phyloP scores from a whole-genome alignment of 768 basidiomycete genomes.

The Amyloporia xantha region DNA sequence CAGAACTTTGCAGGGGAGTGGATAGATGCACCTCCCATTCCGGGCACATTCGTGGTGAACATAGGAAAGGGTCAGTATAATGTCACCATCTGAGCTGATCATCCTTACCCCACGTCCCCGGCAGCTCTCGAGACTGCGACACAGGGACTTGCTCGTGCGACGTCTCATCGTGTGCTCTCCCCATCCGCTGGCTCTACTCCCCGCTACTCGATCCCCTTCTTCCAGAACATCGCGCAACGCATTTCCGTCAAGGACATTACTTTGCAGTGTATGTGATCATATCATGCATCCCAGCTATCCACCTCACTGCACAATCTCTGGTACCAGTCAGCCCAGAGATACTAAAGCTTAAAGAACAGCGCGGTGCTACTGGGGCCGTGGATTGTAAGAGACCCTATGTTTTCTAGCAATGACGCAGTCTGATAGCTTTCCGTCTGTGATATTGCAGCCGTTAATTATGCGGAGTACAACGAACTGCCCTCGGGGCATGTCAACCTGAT shows the following conservation, averaged over 20 bases:
- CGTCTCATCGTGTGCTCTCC: conserved; percentile 74
- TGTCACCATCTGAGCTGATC: too few species aligned
- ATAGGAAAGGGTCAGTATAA: conserved; percentile 58
- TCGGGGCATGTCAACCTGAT: conserved; percentile 70
- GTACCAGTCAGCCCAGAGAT: conserved; percentile 60
- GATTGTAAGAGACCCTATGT: conserved; percentile 73
- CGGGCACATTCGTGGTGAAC: conserved; percentile 76
- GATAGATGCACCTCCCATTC: conserved; percentile 78
- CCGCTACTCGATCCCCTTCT: conserved; percentile 81
- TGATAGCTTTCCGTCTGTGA: too few species aligned
- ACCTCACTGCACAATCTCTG: not conserved
- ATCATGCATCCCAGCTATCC: too few species aligned
- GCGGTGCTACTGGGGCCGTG: conserved; percentile 48
- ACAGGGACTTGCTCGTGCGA: conserved; percentile 68
- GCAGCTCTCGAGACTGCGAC: conserved; percentile 75
- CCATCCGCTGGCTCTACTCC: conserved; percentile 49
- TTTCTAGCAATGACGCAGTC: too few species aligned
- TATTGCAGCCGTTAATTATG: conserved; percentile 78
- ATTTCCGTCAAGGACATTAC: conserved; percentile 42
- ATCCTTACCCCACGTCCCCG: too few species aligned
- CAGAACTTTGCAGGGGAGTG: conserved; percentile 76
- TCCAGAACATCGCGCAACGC: conserved; percentile 68
- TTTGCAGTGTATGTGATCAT: conserved; percentile 38
- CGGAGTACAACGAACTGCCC: conserved; percentile 64
- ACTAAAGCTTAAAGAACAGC: conserved; percentile 46